Evolutionary conservation across 139 green algal genomes (phyloP).

Genomic region (Asterochloris erici): DNA sequence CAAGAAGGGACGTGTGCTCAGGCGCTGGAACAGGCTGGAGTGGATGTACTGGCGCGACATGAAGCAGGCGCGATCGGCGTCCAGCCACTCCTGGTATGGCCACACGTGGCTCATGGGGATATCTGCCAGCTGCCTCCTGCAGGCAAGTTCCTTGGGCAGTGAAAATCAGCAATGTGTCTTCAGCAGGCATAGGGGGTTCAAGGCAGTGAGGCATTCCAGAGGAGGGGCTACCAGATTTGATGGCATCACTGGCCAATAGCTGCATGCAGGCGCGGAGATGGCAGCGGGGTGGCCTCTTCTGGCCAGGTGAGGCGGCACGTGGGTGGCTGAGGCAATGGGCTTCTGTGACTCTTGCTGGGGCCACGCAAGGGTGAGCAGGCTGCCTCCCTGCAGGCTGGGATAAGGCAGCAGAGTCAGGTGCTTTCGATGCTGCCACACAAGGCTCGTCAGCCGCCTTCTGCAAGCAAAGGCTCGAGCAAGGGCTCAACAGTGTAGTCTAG

Average conservation of each 20-base stretch:
- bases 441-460: too few relatives aligned
- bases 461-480: too few relatives aligned
- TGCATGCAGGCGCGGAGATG: background rate
- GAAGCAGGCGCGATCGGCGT: constrained; percentile 68
- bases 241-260: background rate
- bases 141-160: background rate
- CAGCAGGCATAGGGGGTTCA: too few relatives aligned
- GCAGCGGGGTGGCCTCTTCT: background rate
- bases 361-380: too few relatives aligned
- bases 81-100: constrained; percentile 63
- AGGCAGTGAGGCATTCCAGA: background rate
- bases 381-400: too few relatives aligned
- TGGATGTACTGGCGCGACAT: constrained; percentile 86
- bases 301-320: too few relatives aligned
- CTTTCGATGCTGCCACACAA: too few relatives aligned
- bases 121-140: constrained; percentile 32
- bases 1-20: constrained; percentile 92
- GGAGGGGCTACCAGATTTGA: background rate
- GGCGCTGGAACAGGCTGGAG: constrained; percentile 82
- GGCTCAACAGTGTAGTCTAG: too few relatives aligned
- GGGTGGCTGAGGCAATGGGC: too few relatives aligned
- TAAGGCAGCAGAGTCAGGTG: too few relatives aligned
- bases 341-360: too few relatives aligned
- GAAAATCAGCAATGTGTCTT: background rate
- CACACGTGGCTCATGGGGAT: constrained; percentile 63